phyloP scores from a whole-genome alignment of 352 stramenopile genomes.

The Globisporangium spiculum region DNA sequence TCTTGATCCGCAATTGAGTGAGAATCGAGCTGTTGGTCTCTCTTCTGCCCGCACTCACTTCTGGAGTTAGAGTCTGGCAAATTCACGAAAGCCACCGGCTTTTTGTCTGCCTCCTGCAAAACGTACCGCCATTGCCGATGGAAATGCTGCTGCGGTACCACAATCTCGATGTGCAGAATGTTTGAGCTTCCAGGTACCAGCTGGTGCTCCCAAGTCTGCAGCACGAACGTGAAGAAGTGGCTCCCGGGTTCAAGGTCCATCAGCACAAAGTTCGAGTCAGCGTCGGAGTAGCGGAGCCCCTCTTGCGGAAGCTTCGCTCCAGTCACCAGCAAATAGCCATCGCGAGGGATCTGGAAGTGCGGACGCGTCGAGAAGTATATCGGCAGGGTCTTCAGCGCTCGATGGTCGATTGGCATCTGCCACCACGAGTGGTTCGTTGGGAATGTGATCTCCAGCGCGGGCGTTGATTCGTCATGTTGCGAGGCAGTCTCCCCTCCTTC shows the following conservation, averaged over 20 bases:
- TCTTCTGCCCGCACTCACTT: not conserved
- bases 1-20: not conserved
- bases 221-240: constrained; percentile 45
- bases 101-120: constrained; percentile 6
- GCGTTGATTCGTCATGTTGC: not conserved
- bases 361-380: constrained; percentile 27
- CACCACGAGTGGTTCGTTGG: constrained; percentile 36
- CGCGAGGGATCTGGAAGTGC: constrained; percentile 29
- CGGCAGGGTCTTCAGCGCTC: constrained; percentile 15
- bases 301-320: constrained; percentile 27
- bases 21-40: not conserved
- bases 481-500: not conserved
- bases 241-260: constrained; percentile 34
- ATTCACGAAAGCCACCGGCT: constrained; percentile 29
- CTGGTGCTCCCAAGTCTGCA: constrained; percentile 18
- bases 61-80: constrained; percentile 4
- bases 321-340: constrained; percentile 40
- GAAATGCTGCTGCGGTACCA: constrained; percentile 27
- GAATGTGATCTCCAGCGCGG: constrained; percentile 25
- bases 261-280: constrained; percentile 11
- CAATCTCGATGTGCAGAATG: constrained; percentile 48
- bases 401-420: constrained; percentile 21
- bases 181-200: not conserved
- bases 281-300: constrained; percentile 13
- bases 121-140: constrained; percentile 23